Evolutionary conservation across 2,329 filamentous ascomycete species (phyloP), one percentile per base, ranked within the genome.

Genomic region (Setomelanomma holmii): DNA sequence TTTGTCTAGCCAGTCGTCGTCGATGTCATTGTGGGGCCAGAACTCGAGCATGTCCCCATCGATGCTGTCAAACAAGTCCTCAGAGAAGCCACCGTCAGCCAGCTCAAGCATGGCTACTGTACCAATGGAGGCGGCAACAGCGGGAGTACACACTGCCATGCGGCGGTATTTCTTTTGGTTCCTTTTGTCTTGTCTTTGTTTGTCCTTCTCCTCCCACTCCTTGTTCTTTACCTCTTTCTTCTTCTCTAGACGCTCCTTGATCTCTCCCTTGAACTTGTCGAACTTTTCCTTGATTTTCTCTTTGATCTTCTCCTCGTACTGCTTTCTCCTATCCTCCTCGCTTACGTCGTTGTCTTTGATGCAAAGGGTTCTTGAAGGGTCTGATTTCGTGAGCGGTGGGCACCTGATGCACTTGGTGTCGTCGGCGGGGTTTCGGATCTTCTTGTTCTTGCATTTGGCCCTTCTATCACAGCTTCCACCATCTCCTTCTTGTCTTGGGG

Each of bases 131-230:
- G 44, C 50, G 30, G 50, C 50, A 40, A 47, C 44, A 34, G 23
- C 21, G 39, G 50, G 50, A 48, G n/a, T 24, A 48, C 50, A 53
- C 40, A 43, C 36, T 24, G 44, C 50, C 44, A 48, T 48, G 40
- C 50, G 50, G 17, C 50, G 44, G 35, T 17, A 40, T 23, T 39
- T 53, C 24, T 53, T 53, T 40, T 53, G 38, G 23, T 53, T 53
- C 40, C 38, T 35, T 36, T 41, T 34, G 45, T 47, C 40, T 36
- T 44, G 39, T 40, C 50, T 39, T 23, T 17, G 19, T 35, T 43
- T 44, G 50, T 53, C 50, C 20, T 53, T 53, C 45, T 48, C 39
- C 12, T 53, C 50, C 44, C 44, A 53, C 17, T 53, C 50, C 44
- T 22, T 49, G 16, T 33, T 49, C 34, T 49, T 49, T 30, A 12